These are phyloP conservation scores for Phytophthora pinifolia DNA, from an alignment of 352 stramenopile species.

Conservation along the genomic window DNA sequence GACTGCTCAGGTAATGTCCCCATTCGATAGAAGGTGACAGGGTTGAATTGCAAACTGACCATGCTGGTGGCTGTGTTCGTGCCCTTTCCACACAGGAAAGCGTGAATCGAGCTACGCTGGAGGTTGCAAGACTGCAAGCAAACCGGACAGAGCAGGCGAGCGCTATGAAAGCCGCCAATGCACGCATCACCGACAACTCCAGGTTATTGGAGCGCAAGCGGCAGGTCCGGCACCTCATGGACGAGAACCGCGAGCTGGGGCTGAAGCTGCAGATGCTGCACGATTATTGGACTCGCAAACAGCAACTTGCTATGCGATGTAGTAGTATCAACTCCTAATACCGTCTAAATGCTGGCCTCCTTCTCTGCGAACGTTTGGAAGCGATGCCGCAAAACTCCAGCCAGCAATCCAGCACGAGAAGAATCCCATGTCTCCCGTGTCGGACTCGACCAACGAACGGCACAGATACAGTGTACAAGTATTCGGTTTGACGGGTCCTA, in stretches of 20 bases:
- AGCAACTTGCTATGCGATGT: slow-evolving; percentile 21
- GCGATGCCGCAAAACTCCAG: no score
- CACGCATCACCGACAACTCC: slow-evolving; percentile 37
- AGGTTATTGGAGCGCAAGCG: slow-evolving; percentile 41
- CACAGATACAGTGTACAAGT: no score
- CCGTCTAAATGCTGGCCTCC: no score
- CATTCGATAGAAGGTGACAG: not conserved
- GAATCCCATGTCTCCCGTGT: no score
- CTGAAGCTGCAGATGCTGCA: slow-evolving; percentile 42
- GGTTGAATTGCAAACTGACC: not conserved
- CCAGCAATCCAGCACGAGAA: no score
- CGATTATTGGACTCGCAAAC: slow-evolving; percentile 37
- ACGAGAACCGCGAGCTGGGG: slow-evolving; percentile 45
- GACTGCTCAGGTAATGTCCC: slow-evolving; percentile 23
- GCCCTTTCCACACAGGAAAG: slow-evolving; percentile 12
- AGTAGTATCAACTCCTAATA: not conserved
- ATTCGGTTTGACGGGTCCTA: no score
- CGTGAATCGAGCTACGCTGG: slow-evolving; percentile 25
- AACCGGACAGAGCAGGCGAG: slow-evolving; percentile 4
- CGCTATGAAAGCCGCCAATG: slow-evolving; percentile 27
- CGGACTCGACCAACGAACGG: no score
- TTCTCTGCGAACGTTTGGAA: no score
- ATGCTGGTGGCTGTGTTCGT: not conserved
- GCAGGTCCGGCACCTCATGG: slow-evolving; percentile 39
- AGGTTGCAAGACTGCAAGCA: slow-evolving; percentile 28